A percentile compares a stretch with the other conserved stretches of the same genome.
Conservation (phyloP, 2,329 filamentous ascomycete genomes). For the Parastagonospora nodorum region DNA sequence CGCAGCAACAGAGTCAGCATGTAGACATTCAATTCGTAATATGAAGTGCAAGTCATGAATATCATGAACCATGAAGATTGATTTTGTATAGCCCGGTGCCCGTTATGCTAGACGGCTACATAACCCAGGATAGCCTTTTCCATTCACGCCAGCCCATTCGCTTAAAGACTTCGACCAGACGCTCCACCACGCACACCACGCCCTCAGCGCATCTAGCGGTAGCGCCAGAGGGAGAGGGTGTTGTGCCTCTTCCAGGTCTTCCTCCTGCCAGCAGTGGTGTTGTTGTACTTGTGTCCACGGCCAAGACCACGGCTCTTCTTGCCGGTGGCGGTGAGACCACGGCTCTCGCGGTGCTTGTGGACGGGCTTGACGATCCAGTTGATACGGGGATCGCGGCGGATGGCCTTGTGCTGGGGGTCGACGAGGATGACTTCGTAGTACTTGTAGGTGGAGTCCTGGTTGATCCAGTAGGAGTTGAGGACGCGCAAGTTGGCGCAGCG, state of each 20-base stretch:
- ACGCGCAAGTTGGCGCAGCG: conserved; percentile 99
- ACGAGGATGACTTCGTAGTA: conserved; percentile 99
- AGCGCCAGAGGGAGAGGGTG: conserved; percentile 98
- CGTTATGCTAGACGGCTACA: conserved; percentile 32
- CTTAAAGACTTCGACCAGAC: conserved; percentile 38
- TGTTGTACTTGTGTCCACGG: conserved; percentile 99
- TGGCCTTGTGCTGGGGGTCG: conserved; percentile 99
- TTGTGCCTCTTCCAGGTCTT: conserved; percentile 99
- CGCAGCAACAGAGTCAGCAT: background rate
- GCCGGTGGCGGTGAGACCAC: conserved; percentile 96
- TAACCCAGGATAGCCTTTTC: conserved; percentile 40
- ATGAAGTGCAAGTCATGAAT: conserved; percentile 17
- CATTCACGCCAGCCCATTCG: conserved; percentile 42
- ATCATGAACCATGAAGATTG: conserved; percentile 42
- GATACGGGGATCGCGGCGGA: conserved; percentile 98
- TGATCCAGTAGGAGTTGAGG: conserved; percentile 99
- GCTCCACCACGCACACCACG: conserved; percentile 34
- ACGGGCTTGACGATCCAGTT: conserved; percentile 99
- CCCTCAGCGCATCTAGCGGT: conserved; percentile 69
- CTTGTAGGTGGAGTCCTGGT: conserved; percentile 99
- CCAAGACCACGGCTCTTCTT: conserved; percentile 99
- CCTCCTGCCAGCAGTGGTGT: conserved; percentile 93
- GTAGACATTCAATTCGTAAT: too few species aligned
- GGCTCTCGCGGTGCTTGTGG: conserved; percentile 99
- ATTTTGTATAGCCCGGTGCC: conserved; percentile 32